Percentiles rank a stretch among this genome's conserved stretches.
phyloP scores from a whole-genome alignment of 805 yeast species.

The Zygosaccharomyces pseudorouxii region DNA sequence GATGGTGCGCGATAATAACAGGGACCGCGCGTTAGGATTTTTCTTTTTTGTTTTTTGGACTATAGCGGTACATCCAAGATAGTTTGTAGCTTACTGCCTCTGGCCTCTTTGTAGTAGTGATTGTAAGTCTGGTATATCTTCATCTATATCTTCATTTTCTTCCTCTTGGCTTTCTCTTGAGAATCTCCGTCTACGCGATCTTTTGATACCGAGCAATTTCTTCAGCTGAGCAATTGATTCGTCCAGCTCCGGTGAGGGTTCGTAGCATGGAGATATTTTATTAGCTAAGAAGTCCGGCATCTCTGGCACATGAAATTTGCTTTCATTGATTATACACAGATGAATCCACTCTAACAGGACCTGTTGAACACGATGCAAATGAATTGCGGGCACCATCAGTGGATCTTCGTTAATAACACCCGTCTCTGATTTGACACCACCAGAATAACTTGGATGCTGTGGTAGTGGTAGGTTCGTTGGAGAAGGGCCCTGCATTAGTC shows the following conservation, averaged over 20 bases:
- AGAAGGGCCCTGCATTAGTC: slow-evolving; percentile 15
- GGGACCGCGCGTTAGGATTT: no score
- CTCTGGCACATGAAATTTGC: slow-evolving; percentile 28
- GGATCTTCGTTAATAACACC: slow-evolving; percentile 15
- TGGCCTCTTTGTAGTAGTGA: slow-evolving; percentile 21
- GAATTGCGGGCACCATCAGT: slow-evolving; percentile 30
- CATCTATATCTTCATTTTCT: slow-evolving; percentile 12
- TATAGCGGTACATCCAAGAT: no score
- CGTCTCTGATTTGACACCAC: not conserved
- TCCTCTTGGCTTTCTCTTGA: slow-evolving; percentile 2
- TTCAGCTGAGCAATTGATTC: slow-evolving; percentile 10
- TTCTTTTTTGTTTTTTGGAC: no score
- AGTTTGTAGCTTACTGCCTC: not conserved
- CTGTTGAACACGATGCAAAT: slow-evolving; percentile 29
- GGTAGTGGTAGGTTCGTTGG: slow-evolving; percentile 27
- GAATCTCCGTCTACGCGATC: not conserved
- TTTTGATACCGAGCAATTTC: slow-evolving; percentile 21
- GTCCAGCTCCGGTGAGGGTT: slow-evolving; percentile 6
- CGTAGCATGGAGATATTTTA: slow-evolving; percentile 19
- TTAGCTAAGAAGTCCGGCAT: slow-evolving; percentile 22
- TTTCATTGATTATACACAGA: slow-evolving; percentile 18
- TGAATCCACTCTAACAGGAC: slow-evolving; percentile 26
- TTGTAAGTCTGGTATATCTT: slow-evolving; percentile 22
- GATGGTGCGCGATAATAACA: no score
- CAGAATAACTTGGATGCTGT: not conserved